phyloP scores from a whole-genome alignment of 768 basidiomycete genomes.

The Pulveroboletus ravenelii region DNA sequence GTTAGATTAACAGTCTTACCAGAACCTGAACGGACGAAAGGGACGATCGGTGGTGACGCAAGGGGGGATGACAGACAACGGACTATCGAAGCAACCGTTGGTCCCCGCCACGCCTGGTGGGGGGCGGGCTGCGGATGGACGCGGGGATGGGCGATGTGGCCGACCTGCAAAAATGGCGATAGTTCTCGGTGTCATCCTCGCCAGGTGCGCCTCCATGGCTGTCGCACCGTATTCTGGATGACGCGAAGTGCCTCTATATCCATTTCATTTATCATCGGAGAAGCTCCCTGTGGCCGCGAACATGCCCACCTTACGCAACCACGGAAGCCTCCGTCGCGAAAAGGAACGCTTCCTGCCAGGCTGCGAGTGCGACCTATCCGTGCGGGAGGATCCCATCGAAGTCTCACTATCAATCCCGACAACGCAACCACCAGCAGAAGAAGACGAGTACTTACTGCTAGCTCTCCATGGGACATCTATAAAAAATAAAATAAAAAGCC shows the following conservation, averaged over 20 bases:
- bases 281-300: constrained; percentile 17
- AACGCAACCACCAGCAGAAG: not conserved
- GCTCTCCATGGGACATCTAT: not conserved
- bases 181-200: constrained; percentile 25
- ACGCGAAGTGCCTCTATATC: constrained; percentile 17
- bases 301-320: constrained; percentile 20
- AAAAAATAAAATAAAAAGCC: constrained; percentile 23
- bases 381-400: constrained; percentile 9
- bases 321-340: not conserved
- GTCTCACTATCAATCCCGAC: not conserved
- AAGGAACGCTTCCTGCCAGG: constrained; percentile 1
- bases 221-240: constrained; percentile 14
- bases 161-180: not conserved
- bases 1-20: constrained; percentile 16
- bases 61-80: constrained; percentile 16
- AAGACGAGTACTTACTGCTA: not conserved
- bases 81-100: constrained; percentile 5
- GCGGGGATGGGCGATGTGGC: too few species aligned
- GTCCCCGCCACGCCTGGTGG: not conserved
- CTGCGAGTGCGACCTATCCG: not conserved
- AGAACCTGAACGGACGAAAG: constrained; percentile 2
- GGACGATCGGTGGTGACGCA: constrained; percentile 10
- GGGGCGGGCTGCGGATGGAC: too few species aligned
- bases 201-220: constrained; percentile 18
- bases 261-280: constrained; percentile 26